Evolutionary conservation across 495 filamentous ascomycete species (phyloP).

Genomic region (Eremomyces bilateralis): DNA sequence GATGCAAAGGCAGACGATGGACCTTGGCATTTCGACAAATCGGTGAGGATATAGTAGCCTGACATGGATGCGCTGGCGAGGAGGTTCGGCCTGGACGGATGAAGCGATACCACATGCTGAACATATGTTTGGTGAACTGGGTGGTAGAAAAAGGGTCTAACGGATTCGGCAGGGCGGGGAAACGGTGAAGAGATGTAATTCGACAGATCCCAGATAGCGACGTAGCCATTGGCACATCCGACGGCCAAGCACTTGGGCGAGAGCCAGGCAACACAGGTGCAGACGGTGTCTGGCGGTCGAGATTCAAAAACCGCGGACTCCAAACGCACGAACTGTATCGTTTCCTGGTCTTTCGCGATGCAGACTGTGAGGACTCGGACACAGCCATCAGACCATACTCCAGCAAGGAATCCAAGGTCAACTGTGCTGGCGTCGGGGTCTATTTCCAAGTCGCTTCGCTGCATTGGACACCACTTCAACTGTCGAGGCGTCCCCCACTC

Average conservation of each 20-base stretch:
- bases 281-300: constrained; percentile 26
- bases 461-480: constrained; percentile 42
- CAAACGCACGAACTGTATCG: constrained; percentile 22
- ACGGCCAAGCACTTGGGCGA: constrained; percentile 36
- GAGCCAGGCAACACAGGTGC: constrained; percentile 40
- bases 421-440: constrained; percentile 17
- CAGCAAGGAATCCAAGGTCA: constrained; percentile 36
- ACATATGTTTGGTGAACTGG: constrained; percentile 40
- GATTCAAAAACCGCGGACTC: constrained; percentile 31
- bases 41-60: constrained; percentile 35
- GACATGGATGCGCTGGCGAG: constrained; percentile 33
- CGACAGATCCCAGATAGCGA: constrained; percentile 34
- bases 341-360: constrained; percentile 11
- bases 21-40: too few species aligned
- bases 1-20: too few species aligned
- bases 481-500: constrained; percentile 38
- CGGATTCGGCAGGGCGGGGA: constrained; percentile 1
- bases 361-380: constrained; percentile 35
- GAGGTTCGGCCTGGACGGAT: constrained; percentile 35
- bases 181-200: constrained; percentile 5
- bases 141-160: constrained; percentile 30
- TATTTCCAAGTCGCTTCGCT: constrained; percentile 14
- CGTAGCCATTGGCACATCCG: constrained; percentile 37
- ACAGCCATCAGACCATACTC: constrained; percentile 39
- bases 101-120: constrained; percentile 30